Conservation (phyloP, 345 rosid species). For the Viola odorata region DNA sequence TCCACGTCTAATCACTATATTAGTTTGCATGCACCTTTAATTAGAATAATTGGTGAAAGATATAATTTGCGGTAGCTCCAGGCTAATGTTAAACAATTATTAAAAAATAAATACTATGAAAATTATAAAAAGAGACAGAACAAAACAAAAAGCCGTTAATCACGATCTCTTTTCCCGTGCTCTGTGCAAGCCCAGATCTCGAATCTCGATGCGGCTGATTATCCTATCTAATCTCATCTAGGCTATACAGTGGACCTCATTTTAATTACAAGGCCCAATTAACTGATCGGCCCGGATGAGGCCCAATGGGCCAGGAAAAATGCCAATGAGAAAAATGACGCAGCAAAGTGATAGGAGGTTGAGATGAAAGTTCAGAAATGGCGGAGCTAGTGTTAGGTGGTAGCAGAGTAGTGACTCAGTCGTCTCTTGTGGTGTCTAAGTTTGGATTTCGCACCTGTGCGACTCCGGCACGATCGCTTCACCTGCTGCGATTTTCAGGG, state of each 20-base stretch:
- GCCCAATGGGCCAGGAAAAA: neutral
- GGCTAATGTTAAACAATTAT: too few relatives aligned
- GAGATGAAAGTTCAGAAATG: conserved; percentile 10
- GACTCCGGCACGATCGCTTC: neutral
- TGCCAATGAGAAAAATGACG: neutral
- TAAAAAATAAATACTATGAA: neutral
- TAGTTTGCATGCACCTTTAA: too few relatives aligned
- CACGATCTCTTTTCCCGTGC: conserved; percentile 33
- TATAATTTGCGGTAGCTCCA: too few relatives aligned
- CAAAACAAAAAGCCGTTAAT: conserved; percentile 44
- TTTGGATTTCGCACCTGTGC: conserved; percentile 14
- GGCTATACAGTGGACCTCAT: too few relatives aligned
- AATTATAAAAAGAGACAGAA: neutral
- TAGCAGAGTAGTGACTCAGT: conserved; percentile 18
- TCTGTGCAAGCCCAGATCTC: conserved; percentile 35
- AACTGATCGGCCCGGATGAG: neutral
- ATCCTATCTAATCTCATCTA: neutral
- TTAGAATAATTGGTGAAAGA: too few relatives aligned
- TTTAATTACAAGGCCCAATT: too few relatives aligned
- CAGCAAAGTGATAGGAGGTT: neutral
- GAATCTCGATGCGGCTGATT: conserved; percentile 36
- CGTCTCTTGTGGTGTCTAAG: conserved; percentile 26
- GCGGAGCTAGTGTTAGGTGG: conserved; percentile 23
- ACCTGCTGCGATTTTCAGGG: neutral
- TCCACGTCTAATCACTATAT: too few relatives aligned